phyloP scores from a whole-genome alignment of 2,329 filamentous ascomycete genomes.

The Aspergillus novofumigatus region DNA sequence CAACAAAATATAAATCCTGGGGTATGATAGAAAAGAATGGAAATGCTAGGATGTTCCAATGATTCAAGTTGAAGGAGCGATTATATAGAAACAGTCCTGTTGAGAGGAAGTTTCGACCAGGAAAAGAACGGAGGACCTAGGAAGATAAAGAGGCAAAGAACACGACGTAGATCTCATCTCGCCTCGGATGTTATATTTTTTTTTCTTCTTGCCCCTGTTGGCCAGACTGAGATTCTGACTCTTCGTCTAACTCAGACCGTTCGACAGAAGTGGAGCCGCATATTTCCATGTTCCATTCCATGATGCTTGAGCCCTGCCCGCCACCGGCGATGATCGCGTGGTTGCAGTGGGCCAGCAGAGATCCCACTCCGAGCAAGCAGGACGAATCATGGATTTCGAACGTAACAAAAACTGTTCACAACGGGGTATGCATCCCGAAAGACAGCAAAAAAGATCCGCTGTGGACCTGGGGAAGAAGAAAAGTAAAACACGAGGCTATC shows the following conservation, averaged over 20 bases:
- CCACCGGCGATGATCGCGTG: conserved; percentile 14
- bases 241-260: not conserved
- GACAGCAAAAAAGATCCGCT: conserved; percentile 3
- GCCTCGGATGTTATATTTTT: not conserved
- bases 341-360: conserved; percentile 11
- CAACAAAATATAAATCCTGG: not conserved
- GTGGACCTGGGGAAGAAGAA: conserved; percentile 17
- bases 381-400: conserved; percentile 15
- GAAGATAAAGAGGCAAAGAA: not conserved
- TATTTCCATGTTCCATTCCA: not conserved
- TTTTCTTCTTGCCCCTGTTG: not conserved
- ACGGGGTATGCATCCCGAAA: conserved; percentile 2
- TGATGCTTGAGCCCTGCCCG: not conserved
- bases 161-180: not conserved
- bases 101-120: not conserved
- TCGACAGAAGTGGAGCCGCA: not conserved
- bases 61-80: not conserved
- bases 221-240: not conserved
- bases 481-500: not conserved
- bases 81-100: not conserved
- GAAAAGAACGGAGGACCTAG: not conserved
- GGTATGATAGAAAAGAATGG: not conserved
- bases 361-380: conserved; percentile 1
- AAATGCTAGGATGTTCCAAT: not conserved
- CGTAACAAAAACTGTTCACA: conserved; percentile 18